Evolutionary conservation across 176 grass and related monocot species (phyloP).

Genomic region (Ampelocalamus luodianensis): DNA sequence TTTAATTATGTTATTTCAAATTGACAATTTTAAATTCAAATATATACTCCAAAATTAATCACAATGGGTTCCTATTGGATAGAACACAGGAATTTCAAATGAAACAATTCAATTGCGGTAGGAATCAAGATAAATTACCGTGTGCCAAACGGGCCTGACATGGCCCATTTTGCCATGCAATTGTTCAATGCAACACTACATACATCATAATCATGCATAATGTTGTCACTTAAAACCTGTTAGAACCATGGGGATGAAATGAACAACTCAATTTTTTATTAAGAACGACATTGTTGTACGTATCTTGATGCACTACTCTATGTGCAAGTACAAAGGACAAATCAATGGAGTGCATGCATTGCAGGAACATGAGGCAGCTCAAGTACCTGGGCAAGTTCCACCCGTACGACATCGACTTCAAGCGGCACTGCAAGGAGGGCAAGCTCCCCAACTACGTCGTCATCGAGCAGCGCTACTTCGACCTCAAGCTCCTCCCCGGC

Average conservation of each 20-base stretch:
- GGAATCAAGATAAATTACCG: too few relatives aligned
- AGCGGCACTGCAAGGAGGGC: constrained; percentile 60
- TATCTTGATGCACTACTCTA: too few relatives aligned
- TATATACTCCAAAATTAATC: background rate
- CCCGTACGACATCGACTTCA: constrained; percentile 56
- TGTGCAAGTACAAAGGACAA: background rate
- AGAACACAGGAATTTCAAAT: too few relatives aligned
- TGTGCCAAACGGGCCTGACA: too few relatives aligned
- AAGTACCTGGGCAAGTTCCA: constrained; percentile 67
- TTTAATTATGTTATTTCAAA: background rate
- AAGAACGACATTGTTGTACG: too few relatives aligned
- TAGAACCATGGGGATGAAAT: too few relatives aligned
- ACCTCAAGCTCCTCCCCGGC: constrained; percentile 51
- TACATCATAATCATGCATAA: background rate
- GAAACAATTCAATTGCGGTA: too few relatives aligned
- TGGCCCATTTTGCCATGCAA: too few relatives aligned
- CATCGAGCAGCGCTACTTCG: constrained; percentile 78
- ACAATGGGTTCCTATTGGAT: background rate
- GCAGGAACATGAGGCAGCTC: constrained; percentile 61
- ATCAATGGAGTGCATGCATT: background rate
- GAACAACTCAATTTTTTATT: too few relatives aligned
- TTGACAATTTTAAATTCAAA: background rate
- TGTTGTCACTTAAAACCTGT: background rate
- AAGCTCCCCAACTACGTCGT: constrained; percentile 84
- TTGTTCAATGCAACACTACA: too few relatives aligned